Evolutionary conservation across 495 filamentous ascomycete genomes (phyloP), one percentile per base, ranked within the genome.

Genomic region (Talaromyces wortmannii): DNA sequence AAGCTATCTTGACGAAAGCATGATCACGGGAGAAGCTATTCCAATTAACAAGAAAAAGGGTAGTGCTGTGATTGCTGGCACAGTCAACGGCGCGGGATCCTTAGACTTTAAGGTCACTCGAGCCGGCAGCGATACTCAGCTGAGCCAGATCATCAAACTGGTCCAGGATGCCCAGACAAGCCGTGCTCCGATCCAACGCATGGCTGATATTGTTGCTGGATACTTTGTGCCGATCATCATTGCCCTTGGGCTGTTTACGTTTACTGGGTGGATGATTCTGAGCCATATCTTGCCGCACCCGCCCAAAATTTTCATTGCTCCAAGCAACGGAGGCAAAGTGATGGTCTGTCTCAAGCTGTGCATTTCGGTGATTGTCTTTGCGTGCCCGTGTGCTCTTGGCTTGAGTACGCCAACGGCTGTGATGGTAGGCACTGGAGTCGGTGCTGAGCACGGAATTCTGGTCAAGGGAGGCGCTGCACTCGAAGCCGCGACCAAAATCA

Each of bases 281-380:
- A 95, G 90, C 64, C 92, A 97, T 65, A 75, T 90, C 5, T 73
- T 97, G 15, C 64, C 74, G n/a, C 70, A 89, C 62, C 92, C 92
- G 15, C 94, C 94, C n/a, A 80, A 84, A 63, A 89, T 97, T 40
- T 99, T 99, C 72, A 66, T 85, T n/a, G 77, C 87, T 52, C 83
- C 84, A 36, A 81, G 79, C 31, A 88, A 85, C 61, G 95, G 95
- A 53, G 94, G 94, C 30, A 88, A 85, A 63, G 74, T 97, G 50
- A 96, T 97, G 90, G 89, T 99, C 3, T 99, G 95, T 65, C 73
- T 97, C 51, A 94, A 99, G 73, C 83, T 99, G 12, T 97, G 95
- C 67, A 99, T 99, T 59, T 94, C 95, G 0, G 94, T 99, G 52
- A 96, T 99, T 66, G 95, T 97, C 16, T 96, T 99, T 69, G 94